Percentiles rank a stretch among this genome's conserved stretches.
These are phyloP conservation scores for Dipodascopsis uninucleata DNA, from an alignment of 805 yeast species.

Conservation along the genomic window DNA sequence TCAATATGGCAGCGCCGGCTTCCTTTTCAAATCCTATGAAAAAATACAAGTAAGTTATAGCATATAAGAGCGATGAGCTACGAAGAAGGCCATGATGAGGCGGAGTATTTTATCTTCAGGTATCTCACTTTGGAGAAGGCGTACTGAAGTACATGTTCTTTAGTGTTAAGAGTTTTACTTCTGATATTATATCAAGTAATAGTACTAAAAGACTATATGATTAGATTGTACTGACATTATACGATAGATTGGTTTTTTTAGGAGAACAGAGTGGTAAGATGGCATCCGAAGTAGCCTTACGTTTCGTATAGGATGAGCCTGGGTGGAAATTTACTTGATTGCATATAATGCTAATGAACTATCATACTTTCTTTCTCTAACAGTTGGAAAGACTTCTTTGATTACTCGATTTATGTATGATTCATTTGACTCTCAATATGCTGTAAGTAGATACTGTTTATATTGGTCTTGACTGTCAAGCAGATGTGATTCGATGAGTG, in stretches of 20 bases:
- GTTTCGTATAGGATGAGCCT: too few relatives aligned
- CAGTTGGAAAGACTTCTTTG: slow-evolving; percentile 90
- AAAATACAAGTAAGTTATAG: slow-evolving; percentile 38
- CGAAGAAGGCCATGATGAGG: too few relatives aligned
- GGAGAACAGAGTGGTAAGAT: slow-evolving; percentile 87
- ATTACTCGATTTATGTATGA: slow-evolving; percentile 98
- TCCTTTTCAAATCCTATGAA: slow-evolving; percentile 33
- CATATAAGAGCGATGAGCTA: too few relatives aligned
- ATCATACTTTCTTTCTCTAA: background rate
- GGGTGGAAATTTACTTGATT: too few relatives aligned
- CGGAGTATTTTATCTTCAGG: too few relatives aligned
- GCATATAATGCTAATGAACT: background rate
- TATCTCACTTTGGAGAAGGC: too few relatives aligned
- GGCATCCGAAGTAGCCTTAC: slow-evolving; percentile 7
- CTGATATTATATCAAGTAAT: too few relatives aligned
- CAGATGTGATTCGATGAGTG: too few relatives aligned
- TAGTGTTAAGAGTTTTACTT: too few relatives aligned
- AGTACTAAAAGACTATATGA: too few relatives aligned
- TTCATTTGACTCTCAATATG: slow-evolving; percentile 92
- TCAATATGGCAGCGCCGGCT: slow-evolving; percentile 13
- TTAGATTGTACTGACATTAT: slow-evolving; percentile 25
- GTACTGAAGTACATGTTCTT: too few relatives aligned
- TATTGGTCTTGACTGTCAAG: background rate
- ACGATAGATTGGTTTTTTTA: slow-evolving; percentile 82
- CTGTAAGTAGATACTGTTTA: slow-evolving; percentile 34